phyloP scores from a whole-genome alignment of 805 yeast genomes.

The Pichia manshurica region DNA sequence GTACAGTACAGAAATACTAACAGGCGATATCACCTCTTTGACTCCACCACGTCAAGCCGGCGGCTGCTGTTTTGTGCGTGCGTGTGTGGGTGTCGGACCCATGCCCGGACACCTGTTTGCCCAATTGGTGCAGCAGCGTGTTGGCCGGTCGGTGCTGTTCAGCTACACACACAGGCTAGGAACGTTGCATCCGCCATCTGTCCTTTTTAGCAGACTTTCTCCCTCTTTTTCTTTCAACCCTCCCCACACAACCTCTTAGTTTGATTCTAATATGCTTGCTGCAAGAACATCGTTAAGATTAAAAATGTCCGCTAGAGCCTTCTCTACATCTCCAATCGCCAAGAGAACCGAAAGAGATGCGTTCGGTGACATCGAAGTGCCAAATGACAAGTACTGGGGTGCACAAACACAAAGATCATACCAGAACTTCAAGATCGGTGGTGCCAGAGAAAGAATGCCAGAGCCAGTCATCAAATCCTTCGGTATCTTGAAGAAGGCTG shows the following conservation, averaged over 20 bases:
- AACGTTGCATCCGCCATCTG: neutral
- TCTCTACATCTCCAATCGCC: conserved; percentile 26
- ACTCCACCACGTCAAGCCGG: too few relatives aligned
- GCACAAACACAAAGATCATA: conserved; percentile 95
- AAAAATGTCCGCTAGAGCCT: conserved; percentile 24
- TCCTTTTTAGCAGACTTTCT: neutral
- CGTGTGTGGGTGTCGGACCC: neutral
- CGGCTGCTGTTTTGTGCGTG: too few relatives aligned
- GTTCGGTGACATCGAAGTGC: conserved; percentile 90
- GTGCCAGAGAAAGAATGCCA: conserved; percentile 84
- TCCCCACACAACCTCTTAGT: neutral
- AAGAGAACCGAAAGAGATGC: conserved; percentile 87
- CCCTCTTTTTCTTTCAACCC: neutral
- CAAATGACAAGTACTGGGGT: conserved; percentile 84
- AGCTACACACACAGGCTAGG: too few relatives aligned
- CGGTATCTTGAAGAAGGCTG: conserved; percentile 89
- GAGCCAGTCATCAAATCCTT: conserved; percentile 86
- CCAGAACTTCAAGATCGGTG: conserved; percentile 94
- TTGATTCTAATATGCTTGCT: conserved; percentile 20
- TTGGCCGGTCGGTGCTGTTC: too few relatives aligned
- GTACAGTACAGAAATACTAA: too few relatives aligned
- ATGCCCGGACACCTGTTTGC: too few relatives aligned
- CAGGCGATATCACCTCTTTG: too few relatives aligned
- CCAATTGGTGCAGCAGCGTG: too few relatives aligned
- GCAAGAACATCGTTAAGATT: conserved; percentile 20